These are phyloP conservation scores for Eudorina sp. DNA, from an alignment of 139 green algal genomes.

Conservation along the genomic window DNA sequence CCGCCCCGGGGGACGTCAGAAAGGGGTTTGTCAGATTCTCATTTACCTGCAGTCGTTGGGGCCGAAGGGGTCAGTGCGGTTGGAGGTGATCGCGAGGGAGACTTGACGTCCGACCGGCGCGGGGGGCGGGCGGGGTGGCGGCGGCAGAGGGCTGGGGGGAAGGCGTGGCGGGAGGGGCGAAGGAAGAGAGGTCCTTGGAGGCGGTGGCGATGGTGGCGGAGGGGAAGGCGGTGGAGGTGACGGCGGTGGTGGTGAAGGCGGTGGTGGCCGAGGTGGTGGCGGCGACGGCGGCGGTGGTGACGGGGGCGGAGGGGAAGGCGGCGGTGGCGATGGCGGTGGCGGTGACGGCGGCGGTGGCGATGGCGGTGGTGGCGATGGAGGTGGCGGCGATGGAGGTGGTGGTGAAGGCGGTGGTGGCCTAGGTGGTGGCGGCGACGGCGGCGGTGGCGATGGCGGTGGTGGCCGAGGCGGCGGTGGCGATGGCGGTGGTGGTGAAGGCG, in stretches of 20 bases:
- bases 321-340: neutral
- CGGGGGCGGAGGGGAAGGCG: neutral
- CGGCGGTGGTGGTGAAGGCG: neutral
- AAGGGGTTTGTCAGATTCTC: too few relatives aligned
- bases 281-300: neutral
- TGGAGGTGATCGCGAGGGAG: neutral
- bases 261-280: neutral
- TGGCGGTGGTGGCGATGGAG: neutral
- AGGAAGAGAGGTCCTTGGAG: too few relatives aligned
- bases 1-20: too few relatives aligned
- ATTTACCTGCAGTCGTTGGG: conserved; percentile 18
- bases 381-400: neutral
- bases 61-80: neutral
- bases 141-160: too few relatives aligned
- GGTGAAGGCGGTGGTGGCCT: neutral
- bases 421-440: neutral
- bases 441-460: neutral
- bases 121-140: too few relatives aligned
- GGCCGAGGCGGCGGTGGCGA: neutral
- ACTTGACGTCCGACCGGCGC: neutral
- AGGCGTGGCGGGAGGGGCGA: too few relatives aligned
- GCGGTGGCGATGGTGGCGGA: neutral
- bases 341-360: neutral
- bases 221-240: neutral
- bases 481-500: neutral